Conservation (phyloP, 129 eudicot genomes). For the Tagetes erecta region DNA sequence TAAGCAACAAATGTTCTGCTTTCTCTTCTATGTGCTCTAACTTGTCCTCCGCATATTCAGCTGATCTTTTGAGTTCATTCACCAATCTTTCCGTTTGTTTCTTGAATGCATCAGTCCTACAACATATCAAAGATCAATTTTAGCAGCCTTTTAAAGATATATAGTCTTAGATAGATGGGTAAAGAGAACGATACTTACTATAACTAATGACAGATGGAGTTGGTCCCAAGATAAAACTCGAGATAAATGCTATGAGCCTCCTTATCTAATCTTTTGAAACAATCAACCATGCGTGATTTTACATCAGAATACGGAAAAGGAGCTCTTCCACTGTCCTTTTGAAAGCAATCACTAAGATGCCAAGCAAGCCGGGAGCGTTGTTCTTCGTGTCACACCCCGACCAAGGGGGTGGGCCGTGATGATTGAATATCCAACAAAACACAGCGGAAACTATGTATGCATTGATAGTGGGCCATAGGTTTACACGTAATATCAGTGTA, state of each 20-base stretch:
- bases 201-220: constrained; percentile 19
- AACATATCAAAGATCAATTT: neutral
- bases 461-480: no score
- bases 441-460: no score
- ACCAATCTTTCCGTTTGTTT: constrained; percentile 68
- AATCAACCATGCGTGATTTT: constrained; percentile 13
- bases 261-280: neutral
- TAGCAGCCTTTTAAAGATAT: neutral
- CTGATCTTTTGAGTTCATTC: constrained; percentile 60
- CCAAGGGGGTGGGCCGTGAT: no score
- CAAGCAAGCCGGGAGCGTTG: constrained; percentile 9
- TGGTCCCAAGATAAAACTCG: neutral
- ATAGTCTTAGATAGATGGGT: neutral
- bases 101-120: constrained; percentile 76
- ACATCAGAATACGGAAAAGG: constrained; percentile 18
- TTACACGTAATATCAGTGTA: no score
- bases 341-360: constrained; percentile 7
- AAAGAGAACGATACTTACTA: constrained; percentile 1
- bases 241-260: constrained; percentile 10
- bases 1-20: constrained; percentile 48
- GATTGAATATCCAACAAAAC: no score
- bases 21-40: constrained; percentile 55
- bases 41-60: constrained; percentile 64
- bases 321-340: constrained; percentile 15
- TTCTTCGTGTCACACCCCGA: no score